Percentiles rank a stretch among this genome's conserved stretches.
These are phyloP conservation scores for Pascua guehoae DNA, from an alignment of 1,284 basidiomycete species.

Conservation along the genomic window DNA sequence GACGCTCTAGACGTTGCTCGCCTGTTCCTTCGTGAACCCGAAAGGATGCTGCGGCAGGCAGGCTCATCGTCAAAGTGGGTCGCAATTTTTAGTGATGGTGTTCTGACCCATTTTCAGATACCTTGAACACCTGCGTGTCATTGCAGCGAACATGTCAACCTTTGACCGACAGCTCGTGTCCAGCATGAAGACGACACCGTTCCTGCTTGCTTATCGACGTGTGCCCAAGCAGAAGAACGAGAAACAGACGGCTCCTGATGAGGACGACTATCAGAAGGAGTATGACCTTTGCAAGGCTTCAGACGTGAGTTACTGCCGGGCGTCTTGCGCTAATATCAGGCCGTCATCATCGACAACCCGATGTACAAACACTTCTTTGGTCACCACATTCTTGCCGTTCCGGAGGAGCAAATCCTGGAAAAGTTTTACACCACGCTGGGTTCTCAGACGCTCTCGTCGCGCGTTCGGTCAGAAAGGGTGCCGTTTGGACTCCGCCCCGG, in stretches of 20 bases:
- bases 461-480: conserved; percentile 73
- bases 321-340: conserved; percentile 44
- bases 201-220: conserved; percentile 69
- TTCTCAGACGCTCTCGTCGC: conserved; percentile 64
- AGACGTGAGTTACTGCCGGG: conserved; percentile 22
- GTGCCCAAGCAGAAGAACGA: conserved; percentile 46
- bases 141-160: conserved; percentile 69
- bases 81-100: neutral
- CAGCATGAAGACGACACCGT: conserved; percentile 66
- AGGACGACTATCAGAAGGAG: conserved; percentile 24
- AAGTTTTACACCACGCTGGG: conserved; percentile 51
- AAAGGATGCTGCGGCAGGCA: conserved; percentile 40
- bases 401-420: conserved; percentile 58
- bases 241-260: conserved; percentile 26
- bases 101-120: conserved; percentile 55
- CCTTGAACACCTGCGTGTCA: conserved; percentile 74
- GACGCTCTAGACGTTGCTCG: conserved; percentile 34
- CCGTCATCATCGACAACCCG: conserved; percentile 76
- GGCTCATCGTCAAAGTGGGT: conserved; percentile 43
- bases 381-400: conserved; percentile 75
- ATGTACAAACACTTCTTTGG: conserved; percentile 73
- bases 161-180: conserved; percentile 59
- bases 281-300: conserved; percentile 38
- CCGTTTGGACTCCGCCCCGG: conserved; percentile 14
- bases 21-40: conserved; percentile 38